phyloP scores from a whole-genome alignment of 176 grass and related monocot genomes.

The Musa schizocarpa region DNA sequence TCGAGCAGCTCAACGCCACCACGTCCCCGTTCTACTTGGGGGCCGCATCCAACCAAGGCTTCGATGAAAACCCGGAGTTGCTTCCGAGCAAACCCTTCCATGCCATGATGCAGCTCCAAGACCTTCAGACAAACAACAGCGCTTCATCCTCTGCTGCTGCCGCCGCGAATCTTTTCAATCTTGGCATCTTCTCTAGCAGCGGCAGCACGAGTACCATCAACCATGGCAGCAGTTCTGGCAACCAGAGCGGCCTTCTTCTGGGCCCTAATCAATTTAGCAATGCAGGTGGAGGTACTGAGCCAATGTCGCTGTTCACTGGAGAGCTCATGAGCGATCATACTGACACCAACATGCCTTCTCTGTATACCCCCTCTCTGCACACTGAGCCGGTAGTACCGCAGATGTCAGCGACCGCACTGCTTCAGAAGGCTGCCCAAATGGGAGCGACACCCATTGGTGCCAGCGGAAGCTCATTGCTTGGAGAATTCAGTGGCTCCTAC shows the following conservation, averaged over 20 bases:
- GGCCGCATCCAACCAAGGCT: not conserved
- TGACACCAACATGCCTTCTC: not conserved
- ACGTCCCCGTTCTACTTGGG: not conserved
- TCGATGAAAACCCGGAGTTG: not conserved
- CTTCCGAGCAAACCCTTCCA: constrained; percentile 12
- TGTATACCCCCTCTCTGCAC: constrained; percentile 5
- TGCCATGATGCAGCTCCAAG: constrained; percentile 2
- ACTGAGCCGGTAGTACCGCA: not conserved
- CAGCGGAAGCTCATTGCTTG: not conserved
- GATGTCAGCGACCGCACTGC: constrained; percentile 20
- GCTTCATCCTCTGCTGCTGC: not conserved
- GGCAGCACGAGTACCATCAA: not conserved
- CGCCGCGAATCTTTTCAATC: constrained; percentile 9
- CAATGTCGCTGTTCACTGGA: not conserved
- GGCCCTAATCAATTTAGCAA: constrained; percentile 5
- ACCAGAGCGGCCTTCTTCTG: not conserved
- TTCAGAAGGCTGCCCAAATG: constrained; percentile 16
- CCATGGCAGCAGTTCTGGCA: not conserved
- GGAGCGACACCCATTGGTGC: not conserved
- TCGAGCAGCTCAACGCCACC: not conserved
- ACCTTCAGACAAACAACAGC: constrained; percentile 11
- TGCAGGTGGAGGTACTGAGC: constrained; percentile 1
- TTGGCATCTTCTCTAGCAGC: constrained; percentile 9
- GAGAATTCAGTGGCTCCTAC: constrained; percentile 9
- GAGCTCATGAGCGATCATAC: constrained; percentile 9